Conservation (phyloP, 345 rosid species). For the Sonneratia caseolaris region DNA sequence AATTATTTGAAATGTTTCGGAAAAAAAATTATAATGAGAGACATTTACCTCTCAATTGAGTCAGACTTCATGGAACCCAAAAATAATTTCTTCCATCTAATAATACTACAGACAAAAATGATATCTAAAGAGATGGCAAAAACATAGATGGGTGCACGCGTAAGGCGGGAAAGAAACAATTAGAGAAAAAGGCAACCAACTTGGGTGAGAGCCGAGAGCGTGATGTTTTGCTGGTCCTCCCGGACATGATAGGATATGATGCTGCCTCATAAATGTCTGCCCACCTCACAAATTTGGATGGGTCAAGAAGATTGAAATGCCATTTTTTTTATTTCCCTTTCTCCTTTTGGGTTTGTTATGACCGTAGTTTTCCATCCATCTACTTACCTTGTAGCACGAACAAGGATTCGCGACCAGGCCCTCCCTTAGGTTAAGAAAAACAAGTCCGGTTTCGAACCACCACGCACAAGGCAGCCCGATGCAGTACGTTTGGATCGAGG, state of each 20-base stretch:
- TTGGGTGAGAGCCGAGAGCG: not conserved
- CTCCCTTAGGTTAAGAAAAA: too few species aligned
- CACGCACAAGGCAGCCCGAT: too few species aligned
- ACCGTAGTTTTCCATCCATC: too few species aligned
- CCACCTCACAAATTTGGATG: not conserved
- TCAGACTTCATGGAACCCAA: not conserved
- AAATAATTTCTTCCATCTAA: not conserved
- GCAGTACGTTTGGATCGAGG: too few species aligned
- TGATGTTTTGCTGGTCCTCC: not conserved
- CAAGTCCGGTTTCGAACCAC: too few species aligned
- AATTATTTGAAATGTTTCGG: too few species aligned
- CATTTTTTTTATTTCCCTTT: not conserved
- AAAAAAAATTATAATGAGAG: not conserved
- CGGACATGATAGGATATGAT: constrained; percentile 1
- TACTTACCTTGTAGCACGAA: too few species aligned
- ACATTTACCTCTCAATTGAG: not conserved
- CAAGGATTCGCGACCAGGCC: too few species aligned
- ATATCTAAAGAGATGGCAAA: not conserved
- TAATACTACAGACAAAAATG: not conserved
- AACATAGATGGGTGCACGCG: not conserved
- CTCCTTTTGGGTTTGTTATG: not conserved
- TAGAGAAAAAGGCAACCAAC: not conserved
- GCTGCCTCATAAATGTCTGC: not conserved
- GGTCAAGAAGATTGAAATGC: not conserved
- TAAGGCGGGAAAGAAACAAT: not conserved